Evolutionary conservation across 208 protist species (phyloP).

Genomic region (Sergeia podlipaevii): DNA sequence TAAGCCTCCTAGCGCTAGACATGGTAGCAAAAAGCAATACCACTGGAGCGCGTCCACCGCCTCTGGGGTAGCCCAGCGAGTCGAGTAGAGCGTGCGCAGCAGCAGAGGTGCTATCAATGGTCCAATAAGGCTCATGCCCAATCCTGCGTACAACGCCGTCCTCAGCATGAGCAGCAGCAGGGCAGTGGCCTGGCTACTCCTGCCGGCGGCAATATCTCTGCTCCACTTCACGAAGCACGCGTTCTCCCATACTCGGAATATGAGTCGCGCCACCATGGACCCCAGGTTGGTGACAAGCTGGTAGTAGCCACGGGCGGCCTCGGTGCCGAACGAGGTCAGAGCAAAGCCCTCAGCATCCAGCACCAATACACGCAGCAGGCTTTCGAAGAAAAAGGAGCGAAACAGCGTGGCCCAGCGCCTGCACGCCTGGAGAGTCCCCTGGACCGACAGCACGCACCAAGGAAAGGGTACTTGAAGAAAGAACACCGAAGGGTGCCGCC

Average conservation of each 20-base stretch:
- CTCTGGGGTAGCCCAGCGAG: slow-evolving; percentile 58
- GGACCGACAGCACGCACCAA: slow-evolving; percentile 18
- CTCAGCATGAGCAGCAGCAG: slow-evolving; percentile 79
- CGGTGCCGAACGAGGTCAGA: slow-evolving; percentile 53
- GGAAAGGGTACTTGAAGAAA: slow-evolving; percentile 15
- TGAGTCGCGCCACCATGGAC: slow-evolving; percentile 75
- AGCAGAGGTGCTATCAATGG: slow-evolving; percentile 52
- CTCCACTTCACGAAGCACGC: slow-evolving; percentile 81
- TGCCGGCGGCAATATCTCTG: slow-evolving; percentile 37
- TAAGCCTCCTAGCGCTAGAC: slow-evolving; percentile 83
- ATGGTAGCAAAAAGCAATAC: slow-evolving; percentile 74
- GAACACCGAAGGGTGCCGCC: background rate
- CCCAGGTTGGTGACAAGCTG: slow-evolving; percentile 85
- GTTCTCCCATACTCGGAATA: slow-evolving; percentile 92
- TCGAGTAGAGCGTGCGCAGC: slow-evolving; percentile 68
- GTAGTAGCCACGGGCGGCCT: slow-evolving; percentile 80
- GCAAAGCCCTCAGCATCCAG: slow-evolving; percentile 88
- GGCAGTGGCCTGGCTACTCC: slow-evolving; percentile 16
- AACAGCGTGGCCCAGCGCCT: slow-evolving; percentile 28
- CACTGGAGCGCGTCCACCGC: slow-evolving; percentile 65
- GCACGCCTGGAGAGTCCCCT: background rate
- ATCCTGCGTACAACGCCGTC: slow-evolving; percentile 61
- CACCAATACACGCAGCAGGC: slow-evolving; percentile 76
- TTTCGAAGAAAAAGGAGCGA: slow-evolving; percentile 71
- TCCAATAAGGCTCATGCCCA: slow-evolving; percentile 64